Evolutionary conservation across 495 filamentous ascomycete species (phyloP).

Genomic region (Podospora didyma): DNA sequence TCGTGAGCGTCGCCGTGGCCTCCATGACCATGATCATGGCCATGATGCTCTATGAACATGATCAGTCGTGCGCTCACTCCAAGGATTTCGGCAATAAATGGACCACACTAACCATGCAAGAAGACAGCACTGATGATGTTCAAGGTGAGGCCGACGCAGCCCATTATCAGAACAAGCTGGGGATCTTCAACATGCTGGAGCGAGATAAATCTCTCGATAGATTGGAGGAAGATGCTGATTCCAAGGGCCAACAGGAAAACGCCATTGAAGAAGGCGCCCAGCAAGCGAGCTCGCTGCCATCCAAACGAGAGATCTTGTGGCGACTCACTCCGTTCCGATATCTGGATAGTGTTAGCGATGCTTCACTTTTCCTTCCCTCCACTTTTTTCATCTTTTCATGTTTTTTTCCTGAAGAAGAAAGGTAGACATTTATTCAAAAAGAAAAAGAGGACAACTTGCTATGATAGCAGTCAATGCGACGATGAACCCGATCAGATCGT

Average conservation of each 20-base stretch:
- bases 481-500: slow-evolving; percentile 81
- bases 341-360: slow-evolving; percentile 20
- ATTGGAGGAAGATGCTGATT: slow-evolving; percentile 87
- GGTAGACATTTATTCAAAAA: too few relatives aligned
- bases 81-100: too few relatives aligned
- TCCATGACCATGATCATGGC: slow-evolving; percentile 23
- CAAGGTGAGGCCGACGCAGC: slow-evolving; percentile 72
- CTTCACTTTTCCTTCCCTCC: too few relatives aligned
- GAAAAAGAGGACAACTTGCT: slow-evolving; percentile 36
- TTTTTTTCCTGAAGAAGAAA: too few relatives aligned
- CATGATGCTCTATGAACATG: slow-evolving; percentile 28
- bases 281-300: slow-evolving; percentile 89
- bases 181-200: slow-evolving; percentile 59
- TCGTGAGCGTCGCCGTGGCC: neutral
- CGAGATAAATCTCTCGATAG: slow-evolving; percentile 76
- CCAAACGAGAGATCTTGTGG: slow-evolving; percentile 46
- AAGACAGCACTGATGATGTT: slow-evolving; percentile 80
- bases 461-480: slow-evolving; percentile 83
- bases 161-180: slow-evolving; percentile 73
- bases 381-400: too few relatives aligned
- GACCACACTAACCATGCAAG: slow-evolving; percentile 61
- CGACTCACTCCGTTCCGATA: slow-evolving; percentile 36
- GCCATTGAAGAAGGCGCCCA: slow-evolving; percentile 93
- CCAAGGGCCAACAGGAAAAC: slow-evolving; percentile 92
- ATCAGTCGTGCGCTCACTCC: too few relatives aligned